These are phyloP conservation scores for Beta lomatogona DNA, from an alignment of 179 eudicot species.

Conservation along the genomic window DNA sequence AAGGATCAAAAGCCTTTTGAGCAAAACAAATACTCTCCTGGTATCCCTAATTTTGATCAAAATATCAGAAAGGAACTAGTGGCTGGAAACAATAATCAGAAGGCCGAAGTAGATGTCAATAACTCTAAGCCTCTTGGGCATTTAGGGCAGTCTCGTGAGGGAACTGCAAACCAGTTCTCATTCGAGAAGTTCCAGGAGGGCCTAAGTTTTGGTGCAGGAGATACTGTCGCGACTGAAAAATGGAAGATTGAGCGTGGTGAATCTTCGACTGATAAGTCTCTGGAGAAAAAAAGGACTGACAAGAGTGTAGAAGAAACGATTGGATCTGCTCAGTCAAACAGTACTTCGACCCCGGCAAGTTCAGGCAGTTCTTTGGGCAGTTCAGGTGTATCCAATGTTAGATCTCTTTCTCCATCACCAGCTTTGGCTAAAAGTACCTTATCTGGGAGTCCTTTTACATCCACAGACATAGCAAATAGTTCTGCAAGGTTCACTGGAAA, in stretches of 20 bases:
- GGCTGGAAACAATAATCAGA: constrained; percentile 26
- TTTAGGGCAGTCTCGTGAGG: constrained; percentile 22
- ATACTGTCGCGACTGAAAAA: constrained; percentile 24
- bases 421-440: constrained; percentile 24
- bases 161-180: constrained; percentile 24
- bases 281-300: constrained; percentile 27
- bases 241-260: constrained; percentile 31
- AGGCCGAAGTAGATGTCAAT: constrained; percentile 25
- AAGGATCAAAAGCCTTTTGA: constrained; percentile 27
- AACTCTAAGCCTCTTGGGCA: constrained; percentile 30
- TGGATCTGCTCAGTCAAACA: constrained; percentile 33
- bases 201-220: constrained; percentile 19
- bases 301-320: constrained; percentile 33
- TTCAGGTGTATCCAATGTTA: constrained; percentile 34
- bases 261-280: constrained; percentile 34
- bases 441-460: constrained; percentile 26
- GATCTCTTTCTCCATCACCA: constrained; percentile 33
- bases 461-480: constrained; percentile 16
- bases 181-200: constrained; percentile 31
- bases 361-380: constrained; percentile 32
- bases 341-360: constrained; percentile 16
- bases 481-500: constrained; percentile 35
- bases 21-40: constrained; percentile 14
- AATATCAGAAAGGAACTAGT: constrained; percentile 24
- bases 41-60: constrained; percentile 22